Evolutionary conservation across 805 yeast genomes (phyloP), one percentile per base, ranked within the genome.

Genomic region (Candida qinlingensis): DNA sequence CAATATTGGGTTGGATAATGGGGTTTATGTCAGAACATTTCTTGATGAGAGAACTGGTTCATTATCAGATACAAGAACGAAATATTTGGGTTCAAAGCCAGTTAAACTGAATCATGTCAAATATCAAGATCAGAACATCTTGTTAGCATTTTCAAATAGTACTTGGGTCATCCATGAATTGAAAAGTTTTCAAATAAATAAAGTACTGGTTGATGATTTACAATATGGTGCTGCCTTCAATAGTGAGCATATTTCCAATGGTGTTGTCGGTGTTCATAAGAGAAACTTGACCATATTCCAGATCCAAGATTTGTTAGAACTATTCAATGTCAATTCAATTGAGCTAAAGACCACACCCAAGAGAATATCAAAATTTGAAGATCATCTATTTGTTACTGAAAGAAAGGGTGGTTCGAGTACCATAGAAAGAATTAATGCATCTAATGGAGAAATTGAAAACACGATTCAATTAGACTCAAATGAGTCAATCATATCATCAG

Each of bases 1-100:
- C 9, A 95, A 90, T 64, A 76, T 89, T 44, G 97, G 97, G 2
- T 73, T 90, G 72, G 75, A 69, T n/a, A 87, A 82, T 63, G 98
- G 98, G 25, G 79, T 91, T 1, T 88, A 85, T 66, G 81, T 83
- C 2, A 70, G 83, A 13, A 77, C 88, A 0, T 66, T 69, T 6
- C 56, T 90, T 37, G 88, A 86, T 58, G 59, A 62, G 0, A 57
- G 68, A 5, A 71, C 83, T 4, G 97, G 96, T 4, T 73, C 79
- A 25, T 62, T 85, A 11, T 68, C 77, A 1, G 83, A 85, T 54
- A 78, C 89, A 1, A 72, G 85, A 56, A 79, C 81, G 13, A 81
- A 83, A 58, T 89, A 85, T 59, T 62, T 88, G 30, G 98, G 98
- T 0, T 75, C 86, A 0, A 73, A 73, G 38, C 80, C 86, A 0